Evolutionary conservation across 495 filamentous ascomycete species (phyloP).

Genomic region (Cenococcum geophilum): DNA sequence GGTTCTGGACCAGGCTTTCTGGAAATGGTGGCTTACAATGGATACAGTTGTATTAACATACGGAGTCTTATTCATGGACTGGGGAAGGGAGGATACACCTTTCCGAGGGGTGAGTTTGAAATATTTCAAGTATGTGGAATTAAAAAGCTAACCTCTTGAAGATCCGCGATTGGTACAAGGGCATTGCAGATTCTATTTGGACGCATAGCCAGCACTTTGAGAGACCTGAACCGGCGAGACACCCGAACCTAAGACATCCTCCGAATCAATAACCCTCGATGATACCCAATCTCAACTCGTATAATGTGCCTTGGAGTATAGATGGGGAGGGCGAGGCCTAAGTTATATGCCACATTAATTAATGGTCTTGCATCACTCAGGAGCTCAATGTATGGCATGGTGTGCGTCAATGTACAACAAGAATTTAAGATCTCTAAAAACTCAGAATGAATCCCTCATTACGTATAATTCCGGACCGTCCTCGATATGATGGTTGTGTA

Average conservation of each 20-base stretch:
- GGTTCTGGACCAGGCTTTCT: background rate
- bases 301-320: background rate
- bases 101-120: background rate
- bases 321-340: too few relatives aligned
- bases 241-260: background rate
- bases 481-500: too few relatives aligned
- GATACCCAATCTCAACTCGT: slow-evolving; percentile 7
- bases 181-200: slow-evolving; percentile 9
- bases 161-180: slow-evolving; percentile 14
- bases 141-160: background rate
- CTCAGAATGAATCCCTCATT: too few relatives aligned
- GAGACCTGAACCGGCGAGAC: background rate
- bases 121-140: background rate
- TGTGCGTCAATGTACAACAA: too few relatives aligned
- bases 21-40: background rate
- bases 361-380: too few relatives aligned
- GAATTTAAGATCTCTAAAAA: too few relatives aligned
- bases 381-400: too few relatives aligned
- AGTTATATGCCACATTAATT: too few relatives aligned
- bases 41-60: slow-evolving; percentile 62
- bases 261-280: background rate
- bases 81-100: slow-evolving; percentile 1
- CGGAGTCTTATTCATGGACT: slow-evolving; percentile 72
- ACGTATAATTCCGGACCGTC: too few relatives aligned
- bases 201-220: slow-evolving; percentile 6